Conservation (phyloP, 2,329 filamentous ascomycete species). For the Biscogniauxia sp. region DNA sequence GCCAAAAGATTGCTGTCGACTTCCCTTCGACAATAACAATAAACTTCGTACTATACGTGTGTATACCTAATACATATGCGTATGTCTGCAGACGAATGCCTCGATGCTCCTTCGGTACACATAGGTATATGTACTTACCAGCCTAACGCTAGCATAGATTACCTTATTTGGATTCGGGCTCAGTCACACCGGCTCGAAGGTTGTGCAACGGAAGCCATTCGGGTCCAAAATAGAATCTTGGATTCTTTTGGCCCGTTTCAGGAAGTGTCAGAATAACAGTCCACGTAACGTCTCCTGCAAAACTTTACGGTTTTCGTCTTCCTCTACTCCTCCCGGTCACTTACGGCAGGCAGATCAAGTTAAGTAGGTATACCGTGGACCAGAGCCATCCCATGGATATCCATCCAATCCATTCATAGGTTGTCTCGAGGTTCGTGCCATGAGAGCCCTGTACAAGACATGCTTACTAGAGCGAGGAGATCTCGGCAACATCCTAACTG, state of each 20-base stretch:
- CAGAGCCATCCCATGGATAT: too few relatives aligned
- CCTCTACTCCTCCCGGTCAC: neutral
- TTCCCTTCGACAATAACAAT: neutral
- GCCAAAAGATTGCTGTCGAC: neutral
- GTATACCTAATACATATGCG: neutral
- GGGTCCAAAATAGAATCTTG: conserved; percentile 20
- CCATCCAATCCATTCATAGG: too few relatives aligned
- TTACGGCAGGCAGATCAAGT: neutral
- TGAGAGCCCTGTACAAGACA: neutral
- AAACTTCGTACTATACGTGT: too few relatives aligned
- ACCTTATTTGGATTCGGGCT: neutral
- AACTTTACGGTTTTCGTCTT: conserved; percentile 2
- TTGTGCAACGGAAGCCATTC: neutral
- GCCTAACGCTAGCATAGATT: neutral
- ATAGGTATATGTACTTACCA: neutral
- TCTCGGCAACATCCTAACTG: neutral
- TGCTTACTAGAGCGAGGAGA: neutral
- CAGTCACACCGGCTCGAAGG: neutral
- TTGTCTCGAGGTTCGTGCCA: neutral
- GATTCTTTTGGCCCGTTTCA: conserved; percentile 24
- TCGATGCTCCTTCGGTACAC: neutral
- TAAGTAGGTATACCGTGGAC: neutral
- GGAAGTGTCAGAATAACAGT: conserved; percentile 20
- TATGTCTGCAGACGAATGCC: neutral
- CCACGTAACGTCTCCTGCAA: conserved; percentile 1